Percentiles rank a stretch among this genome's conserved stretches.
These are phyloP conservation scores for Bruguiera parviflora DNA, from an alignment of 345 rosid species.

Conservation along the genomic window DNA sequence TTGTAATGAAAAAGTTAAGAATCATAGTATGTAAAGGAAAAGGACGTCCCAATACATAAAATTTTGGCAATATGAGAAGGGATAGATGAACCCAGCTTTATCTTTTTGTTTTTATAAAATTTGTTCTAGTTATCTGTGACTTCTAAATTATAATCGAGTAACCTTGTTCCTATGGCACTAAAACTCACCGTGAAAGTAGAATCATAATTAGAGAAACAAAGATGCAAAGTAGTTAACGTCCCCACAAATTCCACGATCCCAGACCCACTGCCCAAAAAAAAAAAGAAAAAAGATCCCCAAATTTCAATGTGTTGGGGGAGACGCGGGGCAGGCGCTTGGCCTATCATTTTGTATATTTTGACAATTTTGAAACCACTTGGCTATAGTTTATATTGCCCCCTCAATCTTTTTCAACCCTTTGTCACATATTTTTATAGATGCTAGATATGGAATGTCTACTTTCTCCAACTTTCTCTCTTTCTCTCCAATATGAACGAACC, in stretches of 20 bases:
- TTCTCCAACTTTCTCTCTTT: constrained; percentile 27
- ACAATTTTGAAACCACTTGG: constrained; percentile 14
- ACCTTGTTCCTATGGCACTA: no score
- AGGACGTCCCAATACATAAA: no score
- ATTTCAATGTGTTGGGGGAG: background rate
- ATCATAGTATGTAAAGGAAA: no score
- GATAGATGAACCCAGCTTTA: no score
- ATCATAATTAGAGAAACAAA: constrained; percentile 17
- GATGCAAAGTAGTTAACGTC: constrained; percentile 20
- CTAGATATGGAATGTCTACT: constrained; percentile 17
- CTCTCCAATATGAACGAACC: constrained; percentile 23
- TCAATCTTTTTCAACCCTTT: constrained; percentile 17
- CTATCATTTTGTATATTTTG: constrained; percentile 10
- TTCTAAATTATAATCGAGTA: no score
- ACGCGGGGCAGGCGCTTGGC: background rate
- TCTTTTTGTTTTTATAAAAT: no score
- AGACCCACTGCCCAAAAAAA: no score
- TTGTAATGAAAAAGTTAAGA: no score
- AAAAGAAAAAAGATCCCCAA: background rate
- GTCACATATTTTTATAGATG: constrained; percentile 16
- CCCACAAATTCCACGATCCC: no score
- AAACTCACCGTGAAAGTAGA: background rate
- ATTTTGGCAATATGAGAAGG: no score
- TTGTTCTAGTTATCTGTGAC: no score
- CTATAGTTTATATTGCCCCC: constrained; percentile 3